These are phyloP conservation scores for Hyaloperonospora brassicae DNA, from an alignment of 352 stramenopile genomes.

Conservation along the genomic window DNA sequence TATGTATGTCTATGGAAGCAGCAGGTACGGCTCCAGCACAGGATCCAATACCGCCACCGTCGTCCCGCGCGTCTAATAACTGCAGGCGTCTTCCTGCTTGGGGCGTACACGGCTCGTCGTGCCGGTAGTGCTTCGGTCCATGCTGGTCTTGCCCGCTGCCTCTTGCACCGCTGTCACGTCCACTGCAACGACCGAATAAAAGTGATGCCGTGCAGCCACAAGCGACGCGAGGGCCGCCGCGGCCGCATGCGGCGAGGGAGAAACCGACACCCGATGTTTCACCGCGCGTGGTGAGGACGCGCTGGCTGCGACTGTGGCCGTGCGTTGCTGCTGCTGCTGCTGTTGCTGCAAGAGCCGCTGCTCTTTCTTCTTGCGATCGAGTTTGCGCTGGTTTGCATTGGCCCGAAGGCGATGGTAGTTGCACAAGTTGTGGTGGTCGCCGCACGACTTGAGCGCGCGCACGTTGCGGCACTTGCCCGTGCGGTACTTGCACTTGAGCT, in stretches of 20 bases:
- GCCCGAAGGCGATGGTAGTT: slow-evolving; percentile 73
- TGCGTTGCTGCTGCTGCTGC: slow-evolving; percentile 37
- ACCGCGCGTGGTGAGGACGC: slow-evolving; percentile 3
- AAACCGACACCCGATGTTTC: slow-evolving; percentile 10
- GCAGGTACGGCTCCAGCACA: slow-evolving; percentile 3
- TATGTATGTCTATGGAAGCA: slow-evolving; percentile 18
- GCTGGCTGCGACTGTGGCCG: slow-evolving; percentile 13
- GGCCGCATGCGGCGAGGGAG: slow-evolving; percentile 31
- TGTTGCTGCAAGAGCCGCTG: slow-evolving; percentile 36
- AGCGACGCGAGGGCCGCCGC: slow-evolving; percentile 38
- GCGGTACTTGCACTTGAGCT: slow-evolving; percentile 78
- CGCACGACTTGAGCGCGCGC: slow-evolving; percentile 66
- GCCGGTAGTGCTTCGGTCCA: slow-evolving; percentile 22
- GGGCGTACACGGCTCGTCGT: slow-evolving; percentile 19
- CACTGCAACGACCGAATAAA: slow-evolving; percentile 20
- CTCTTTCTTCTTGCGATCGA: slow-evolving; percentile 80
- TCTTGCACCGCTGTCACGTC: slow-evolving; percentile 18
- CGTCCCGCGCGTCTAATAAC: slow-evolving; percentile 25
- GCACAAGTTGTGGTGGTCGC: slow-evolving; percentile 78
- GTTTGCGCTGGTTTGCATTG: slow-evolving; percentile 76
- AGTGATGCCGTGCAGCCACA: slow-evolving; percentile 27
- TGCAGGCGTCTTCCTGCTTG: slow-evolving; percentile 33
- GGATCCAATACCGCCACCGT: not conserved
- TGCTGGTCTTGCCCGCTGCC: slow-evolving; percentile 18
- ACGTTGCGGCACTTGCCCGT: slow-evolving; percentile 71